Percentiles rank a stretch among this genome's conserved stretches.
Conservation (phyloP, 2,329 filamentous ascomycete species). For the Aspergillus awamori region DNA sequence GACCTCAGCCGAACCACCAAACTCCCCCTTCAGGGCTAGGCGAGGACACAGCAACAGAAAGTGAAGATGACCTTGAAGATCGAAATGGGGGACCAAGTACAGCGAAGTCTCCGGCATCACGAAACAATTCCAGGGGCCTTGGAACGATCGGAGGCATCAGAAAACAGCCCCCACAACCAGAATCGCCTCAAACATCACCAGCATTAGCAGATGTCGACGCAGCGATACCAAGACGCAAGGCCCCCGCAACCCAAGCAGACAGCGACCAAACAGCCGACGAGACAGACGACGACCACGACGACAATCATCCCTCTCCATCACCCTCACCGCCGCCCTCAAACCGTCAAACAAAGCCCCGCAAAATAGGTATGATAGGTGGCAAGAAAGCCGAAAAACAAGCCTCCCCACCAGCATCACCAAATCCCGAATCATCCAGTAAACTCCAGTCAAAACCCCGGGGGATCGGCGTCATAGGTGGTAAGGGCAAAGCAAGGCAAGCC, state of each 20-base stretch:
- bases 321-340: slow-evolving; percentile 14
- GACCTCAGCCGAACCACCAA: slow-evolving; percentile 16
- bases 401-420: background rate
- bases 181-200: slow-evolving; percentile 3
- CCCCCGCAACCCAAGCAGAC: background rate
- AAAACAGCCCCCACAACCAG: background rate
- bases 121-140: slow-evolving; percentile 18
- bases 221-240: background rate
- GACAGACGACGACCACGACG: background rate
- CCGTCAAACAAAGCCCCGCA: slow-evolving; percentile 14
- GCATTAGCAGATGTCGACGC: background rate
- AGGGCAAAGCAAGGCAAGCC: slow-evolving; percentile 4
- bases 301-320: slow-evolving; percentile 6
- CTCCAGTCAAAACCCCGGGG: slow-evolving; percentile 26
- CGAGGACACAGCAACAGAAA: slow-evolving; percentile 16
- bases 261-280: slow-evolving; percentile 14
- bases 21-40: slow-evolving; percentile 3
- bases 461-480: slow-evolving; percentile 43
- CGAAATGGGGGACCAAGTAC: background rate
- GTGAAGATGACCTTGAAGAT: slow-evolving; percentile 1
- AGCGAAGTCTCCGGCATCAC: slow-evolving; percentile 3
- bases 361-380: slow-evolving; percentile 37
- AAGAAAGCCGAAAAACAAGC: slow-evolving; percentile 25
- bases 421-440: slow-evolving; percentile 18
- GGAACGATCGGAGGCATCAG: slow-evolving; percentile 30